Conservation (phyloP, 257 asterid genomes). For the Lycium ferocissimum region DNA sequence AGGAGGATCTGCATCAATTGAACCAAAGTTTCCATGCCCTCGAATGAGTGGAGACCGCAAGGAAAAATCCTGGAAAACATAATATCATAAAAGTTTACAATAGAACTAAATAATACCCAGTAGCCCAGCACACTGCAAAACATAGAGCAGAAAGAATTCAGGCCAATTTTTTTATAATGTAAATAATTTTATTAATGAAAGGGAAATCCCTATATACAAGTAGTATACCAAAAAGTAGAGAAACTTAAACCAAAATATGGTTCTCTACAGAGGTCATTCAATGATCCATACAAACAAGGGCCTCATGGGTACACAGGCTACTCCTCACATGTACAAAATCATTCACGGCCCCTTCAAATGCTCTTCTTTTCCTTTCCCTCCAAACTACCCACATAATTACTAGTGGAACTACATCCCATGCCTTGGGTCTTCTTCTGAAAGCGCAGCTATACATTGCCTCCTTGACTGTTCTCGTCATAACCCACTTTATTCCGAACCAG, state of each 20-base stretch:
- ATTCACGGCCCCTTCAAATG: neutral
- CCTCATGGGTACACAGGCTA: neutral
- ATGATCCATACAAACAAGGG: neutral
- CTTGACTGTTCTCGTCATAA: neutral
- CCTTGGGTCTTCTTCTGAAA: neutral
- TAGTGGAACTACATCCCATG: neutral
- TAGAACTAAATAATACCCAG: conserved; percentile 12
- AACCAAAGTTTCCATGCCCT: conserved; percentile 98
- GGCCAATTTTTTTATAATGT: neutral
- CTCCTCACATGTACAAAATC: conserved; percentile 11
- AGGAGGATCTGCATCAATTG: conserved; percentile 98
- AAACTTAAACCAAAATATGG: neutral
- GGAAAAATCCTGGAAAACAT: conserved; percentile 79
- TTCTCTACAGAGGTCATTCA: neutral
- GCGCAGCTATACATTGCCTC: neutral
- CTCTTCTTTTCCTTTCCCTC: neutral
- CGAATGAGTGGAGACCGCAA: conserved; percentile 93
- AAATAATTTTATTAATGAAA: neutral
- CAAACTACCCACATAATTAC: neutral
- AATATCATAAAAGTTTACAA: neutral
- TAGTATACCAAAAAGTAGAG: neutral
- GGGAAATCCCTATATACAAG: neutral
- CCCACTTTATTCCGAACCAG: neutral
- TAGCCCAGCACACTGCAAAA: conserved; percentile 15
- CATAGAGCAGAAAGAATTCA: neutral